Conservation (phyloP, 2,329 filamentous ascomycete species). For the Aspergillus piperis region DNA sequence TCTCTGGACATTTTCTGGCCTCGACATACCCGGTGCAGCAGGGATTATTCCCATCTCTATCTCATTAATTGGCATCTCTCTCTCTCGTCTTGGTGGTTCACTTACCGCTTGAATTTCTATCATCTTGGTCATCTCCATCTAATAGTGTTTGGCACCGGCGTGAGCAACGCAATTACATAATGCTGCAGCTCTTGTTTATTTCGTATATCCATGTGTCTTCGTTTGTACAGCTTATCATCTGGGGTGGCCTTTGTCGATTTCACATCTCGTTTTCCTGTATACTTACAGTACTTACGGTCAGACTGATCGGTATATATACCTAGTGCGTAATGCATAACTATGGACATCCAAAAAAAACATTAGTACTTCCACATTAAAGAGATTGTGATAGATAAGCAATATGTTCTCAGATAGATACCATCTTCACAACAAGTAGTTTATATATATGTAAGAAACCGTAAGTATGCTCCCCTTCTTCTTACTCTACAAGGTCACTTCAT, state of each 20-base stretch:
- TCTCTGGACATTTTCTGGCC: neutral
- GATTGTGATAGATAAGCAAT: too few relatives aligned
- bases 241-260: neutral
- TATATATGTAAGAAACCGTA: too few relatives aligned
- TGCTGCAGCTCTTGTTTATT: neutral
- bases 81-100: too few relatives aligned
- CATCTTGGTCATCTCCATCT: neutral
- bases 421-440: too few relatives aligned
- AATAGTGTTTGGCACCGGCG: neutral
- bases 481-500: too few relatives aligned
- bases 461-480: too few relatives aligned
- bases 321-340: neutral
- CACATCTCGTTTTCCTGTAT: neutral
- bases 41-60: neutral
- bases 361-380: too few relatives aligned
- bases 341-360: neutral
- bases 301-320: neutral
- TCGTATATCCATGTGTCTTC: neutral
- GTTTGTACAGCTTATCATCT: neutral
- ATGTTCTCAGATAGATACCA: accelerated
- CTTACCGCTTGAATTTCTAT: neutral
- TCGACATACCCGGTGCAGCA: neutral
- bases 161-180: neutral
- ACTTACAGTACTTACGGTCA: neutral
- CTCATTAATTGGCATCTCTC: neutral